Evolutionary conservation across 257 asterid species (phyloP).

Genomic region (Ilex aquifolium): DNA sequence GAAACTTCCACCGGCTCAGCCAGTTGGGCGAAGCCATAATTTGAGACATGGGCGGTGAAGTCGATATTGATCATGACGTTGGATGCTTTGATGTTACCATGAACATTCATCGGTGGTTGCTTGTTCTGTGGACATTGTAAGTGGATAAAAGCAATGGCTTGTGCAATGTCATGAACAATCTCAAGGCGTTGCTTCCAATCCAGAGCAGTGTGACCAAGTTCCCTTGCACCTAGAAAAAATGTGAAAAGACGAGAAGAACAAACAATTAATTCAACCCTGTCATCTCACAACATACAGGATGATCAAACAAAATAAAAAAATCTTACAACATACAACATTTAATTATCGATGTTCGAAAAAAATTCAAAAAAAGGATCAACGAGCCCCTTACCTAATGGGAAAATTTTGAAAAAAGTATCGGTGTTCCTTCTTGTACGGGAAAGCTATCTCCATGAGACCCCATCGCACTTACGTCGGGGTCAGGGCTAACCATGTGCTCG

Average conservation of each 20-base stretch:
- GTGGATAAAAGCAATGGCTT: slow-evolving; percentile 45
- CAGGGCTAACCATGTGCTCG: no score
- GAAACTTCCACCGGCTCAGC: slow-evolving; percentile 30
- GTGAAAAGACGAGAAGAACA: background rate
- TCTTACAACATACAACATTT: background rate
- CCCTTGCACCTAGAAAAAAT: slow-evolving; percentile 34
- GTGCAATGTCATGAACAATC: slow-evolving; percentile 31
- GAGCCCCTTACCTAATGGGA: background rate
- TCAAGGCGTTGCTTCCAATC: slow-evolving; percentile 42
- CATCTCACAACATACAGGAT: background rate
- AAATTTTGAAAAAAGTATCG: no score
- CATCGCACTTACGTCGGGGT: no score
- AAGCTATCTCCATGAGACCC: no score
- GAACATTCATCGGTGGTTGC: slow-evolving; percentile 34
- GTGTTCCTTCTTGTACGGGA: no score
- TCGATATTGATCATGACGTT: slow-evolving; percentile 44
- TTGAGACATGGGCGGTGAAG: slow-evolving; percentile 39
- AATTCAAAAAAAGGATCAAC: background rate
- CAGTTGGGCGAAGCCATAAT: slow-evolving; percentile 45
- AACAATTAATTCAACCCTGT: background rate
- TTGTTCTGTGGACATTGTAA: slow-evolving; percentile 32
- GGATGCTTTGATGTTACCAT: slow-evolving; percentile 55
- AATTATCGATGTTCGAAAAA: background rate
- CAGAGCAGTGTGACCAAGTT: slow-evolving; percentile 41
- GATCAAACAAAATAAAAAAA: no score